phyloP scores from a whole-genome alignment of 208 protist genomes.

The Crithidia bombi region DNA sequence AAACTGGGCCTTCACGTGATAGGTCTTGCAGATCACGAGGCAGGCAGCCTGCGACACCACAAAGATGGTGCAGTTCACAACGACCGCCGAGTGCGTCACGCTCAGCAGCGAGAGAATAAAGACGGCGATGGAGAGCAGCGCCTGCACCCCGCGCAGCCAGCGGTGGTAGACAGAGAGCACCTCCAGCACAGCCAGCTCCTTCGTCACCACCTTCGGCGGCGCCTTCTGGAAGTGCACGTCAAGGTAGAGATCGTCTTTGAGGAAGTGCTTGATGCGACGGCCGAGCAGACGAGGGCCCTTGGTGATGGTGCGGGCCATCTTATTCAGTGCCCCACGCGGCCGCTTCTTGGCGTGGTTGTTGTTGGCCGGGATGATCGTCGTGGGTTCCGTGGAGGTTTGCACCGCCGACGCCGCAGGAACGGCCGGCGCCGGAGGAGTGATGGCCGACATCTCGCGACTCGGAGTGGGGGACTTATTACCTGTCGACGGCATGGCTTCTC shows the following conservation, averaged over 20 bases:
- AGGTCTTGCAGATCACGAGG: slow-evolving; percentile 66
- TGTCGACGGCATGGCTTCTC: background rate
- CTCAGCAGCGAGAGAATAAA: slow-evolving; percentile 60
- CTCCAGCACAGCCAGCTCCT: slow-evolving; percentile 59
- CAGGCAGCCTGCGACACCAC: slow-evolving; percentile 44
- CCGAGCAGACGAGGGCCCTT: slow-evolving; percentile 64
- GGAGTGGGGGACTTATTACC: background rate
- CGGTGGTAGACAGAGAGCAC: slow-evolving; percentile 67
- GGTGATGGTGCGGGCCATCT: slow-evolving; percentile 45
- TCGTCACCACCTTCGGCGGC: slow-evolving; percentile 46
- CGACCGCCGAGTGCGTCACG: slow-evolving; percentile 27
- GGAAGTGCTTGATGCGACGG: slow-evolving; percentile 67
- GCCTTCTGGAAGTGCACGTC: slow-evolving; percentile 56
- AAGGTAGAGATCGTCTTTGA: slow-evolving; percentile 71
- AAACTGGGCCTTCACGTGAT: slow-evolving; percentile 71
- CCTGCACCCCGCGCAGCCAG: slow-evolving; percentile 75
- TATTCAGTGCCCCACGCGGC: slow-evolving; percentile 21
- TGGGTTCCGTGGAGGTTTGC: slow-evolving; percentile 1
- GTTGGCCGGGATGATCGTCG: slow-evolving; percentile 13
- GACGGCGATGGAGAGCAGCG: slow-evolving; percentile 60
- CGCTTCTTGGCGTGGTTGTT: slow-evolving; percentile 27
- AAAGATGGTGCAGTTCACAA: slow-evolving; percentile 73
- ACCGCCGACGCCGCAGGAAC: background rate
- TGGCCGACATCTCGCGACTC: slow-evolving; percentile 8
- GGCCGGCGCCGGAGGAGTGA: background rate